phyloP scores from a whole-genome alignment of 2,329 filamentous ascomycete genomes.

The Aspergillus viridinutans region DNA sequence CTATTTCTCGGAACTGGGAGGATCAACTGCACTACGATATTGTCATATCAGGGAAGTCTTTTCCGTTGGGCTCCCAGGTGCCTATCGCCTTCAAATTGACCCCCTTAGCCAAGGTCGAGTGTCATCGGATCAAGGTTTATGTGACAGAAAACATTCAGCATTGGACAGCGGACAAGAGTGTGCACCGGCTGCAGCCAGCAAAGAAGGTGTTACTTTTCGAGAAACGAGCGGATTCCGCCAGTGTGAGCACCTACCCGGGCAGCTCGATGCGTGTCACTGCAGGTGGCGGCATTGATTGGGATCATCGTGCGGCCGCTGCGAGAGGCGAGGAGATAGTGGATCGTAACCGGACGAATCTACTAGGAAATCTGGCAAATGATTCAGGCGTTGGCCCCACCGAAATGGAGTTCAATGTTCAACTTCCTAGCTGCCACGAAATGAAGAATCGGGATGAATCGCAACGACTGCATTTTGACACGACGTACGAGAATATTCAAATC shows the following conservation, averaged over 20 bases:
- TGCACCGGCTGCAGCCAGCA: conserved; percentile 77
- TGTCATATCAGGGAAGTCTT: conserved; percentile 92
- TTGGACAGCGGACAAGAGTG: conserved; percentile 78
- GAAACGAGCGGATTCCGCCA: conserved; percentile 74
- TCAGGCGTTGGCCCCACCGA: conserved; percentile 80
- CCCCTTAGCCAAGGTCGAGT: conserved; percentile 86
- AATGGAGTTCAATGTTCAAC: conserved; percentile 89
- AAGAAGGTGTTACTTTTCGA: conserved; percentile 84
- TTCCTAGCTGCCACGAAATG: conserved; percentile 85
- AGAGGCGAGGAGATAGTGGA: conserved; percentile 53
- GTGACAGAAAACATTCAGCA: conserved; percentile 90
- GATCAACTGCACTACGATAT: conserved; percentile 95
- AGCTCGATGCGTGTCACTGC: conserved; percentile 73
- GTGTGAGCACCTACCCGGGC: conserved; percentile 67
- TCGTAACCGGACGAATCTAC: conserved; percentile 61
- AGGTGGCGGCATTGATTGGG: conserved; percentile 72
- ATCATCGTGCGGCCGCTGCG: conserved; percentile 54
- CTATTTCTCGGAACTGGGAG: conserved; percentile 90
- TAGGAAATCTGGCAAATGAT: conserved; percentile 76
- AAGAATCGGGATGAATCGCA: conserved; percentile 62
- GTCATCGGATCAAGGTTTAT: conserved; percentile 87
- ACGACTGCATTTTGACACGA: conserved; percentile 81
- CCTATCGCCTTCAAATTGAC: conserved; percentile 94
- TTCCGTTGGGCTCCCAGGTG: conserved; percentile 80
- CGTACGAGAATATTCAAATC: conserved; percentile 89